A percentile compares a stretch with the other conserved stretches of the same genome.
Evolutionary conservation across 345 rosid genomes (phyloP).

Genomic region (Abelmoschus esculentus): DNA sequence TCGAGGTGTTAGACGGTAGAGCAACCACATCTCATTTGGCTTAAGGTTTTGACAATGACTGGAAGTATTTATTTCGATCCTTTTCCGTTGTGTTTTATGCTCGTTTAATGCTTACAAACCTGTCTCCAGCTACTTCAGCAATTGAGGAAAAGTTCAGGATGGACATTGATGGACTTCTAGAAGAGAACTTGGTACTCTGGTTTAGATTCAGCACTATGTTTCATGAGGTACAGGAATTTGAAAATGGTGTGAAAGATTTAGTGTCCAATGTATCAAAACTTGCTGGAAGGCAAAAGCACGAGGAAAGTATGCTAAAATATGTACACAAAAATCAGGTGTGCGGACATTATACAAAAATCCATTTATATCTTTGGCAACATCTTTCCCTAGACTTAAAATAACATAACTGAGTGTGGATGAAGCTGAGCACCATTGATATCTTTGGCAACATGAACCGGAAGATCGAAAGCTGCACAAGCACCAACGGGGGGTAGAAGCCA

Average conservation of each 20-base stretch:
- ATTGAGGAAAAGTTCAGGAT: slow-evolving; percentile 49
- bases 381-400: no score
- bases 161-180: slow-evolving; percentile 57
- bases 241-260: slow-evolving; percentile 57
- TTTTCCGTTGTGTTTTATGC: no score
- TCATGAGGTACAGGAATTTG: slow-evolving; percentile 72
- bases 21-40: no score
- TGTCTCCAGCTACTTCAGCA: slow-evolving; percentile 24
- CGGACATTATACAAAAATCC: slow-evolving; percentile 53
- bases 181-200: slow-evolving; percentile 79
- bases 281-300: slow-evolving; percentile 48
- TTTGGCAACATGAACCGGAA: no score
- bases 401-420: no score
- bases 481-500: slow-evolving; percentile 75
- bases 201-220: slow-evolving; percentile 68
- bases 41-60: no score
- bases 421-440: no score
- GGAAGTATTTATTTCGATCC: no score
- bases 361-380: no score
- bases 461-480: no score
- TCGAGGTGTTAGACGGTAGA: no score
- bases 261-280: slow-evolving; percentile 46
- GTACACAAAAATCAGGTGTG: slow-evolving; percentile 42
- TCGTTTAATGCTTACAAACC: no score
- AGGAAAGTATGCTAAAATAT: slow-evolving; percentile 41